Conservation (phyloP, 805 yeast genomes). For the Blastobotrys americana region DNA sequence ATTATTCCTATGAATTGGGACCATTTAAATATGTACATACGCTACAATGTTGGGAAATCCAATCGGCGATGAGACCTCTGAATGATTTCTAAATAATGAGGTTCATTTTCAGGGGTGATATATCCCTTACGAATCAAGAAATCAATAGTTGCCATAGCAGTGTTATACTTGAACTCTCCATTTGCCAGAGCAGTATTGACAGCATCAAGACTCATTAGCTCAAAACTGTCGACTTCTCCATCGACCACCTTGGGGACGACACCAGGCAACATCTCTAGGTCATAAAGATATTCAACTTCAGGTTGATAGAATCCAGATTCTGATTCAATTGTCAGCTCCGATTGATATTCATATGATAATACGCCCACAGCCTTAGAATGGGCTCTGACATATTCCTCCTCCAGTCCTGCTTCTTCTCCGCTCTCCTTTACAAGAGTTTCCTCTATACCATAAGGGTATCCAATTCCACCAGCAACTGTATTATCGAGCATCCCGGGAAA, state of each 20-base stretch:
- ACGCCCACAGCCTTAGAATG: conserved; percentile 52
- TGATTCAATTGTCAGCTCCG: conserved; percentile 26
- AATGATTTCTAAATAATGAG: conserved; percentile 53
- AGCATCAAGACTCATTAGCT: conserved; percentile 53
- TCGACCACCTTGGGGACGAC: conserved; percentile 54
- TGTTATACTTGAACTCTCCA: conserved; percentile 81
- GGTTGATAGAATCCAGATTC: conserved; percentile 71
- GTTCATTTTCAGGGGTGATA: conserved; percentile 58
- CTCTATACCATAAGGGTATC: conserved; percentile 63
- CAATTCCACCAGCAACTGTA: conserved; percentile 93
- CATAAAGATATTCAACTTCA: conserved; percentile 78
- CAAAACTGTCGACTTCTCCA: conserved; percentile 70
- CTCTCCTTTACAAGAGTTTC: conserved; percentile 85
- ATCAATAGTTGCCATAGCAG: conserved; percentile 72
- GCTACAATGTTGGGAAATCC: conserved; percentile 56
- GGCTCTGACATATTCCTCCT: conserved; percentile 40
- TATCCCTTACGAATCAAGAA: conserved; percentile 82
- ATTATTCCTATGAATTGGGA: too few relatives aligned
- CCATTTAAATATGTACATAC: too few relatives aligned
- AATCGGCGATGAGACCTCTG: conserved; percentile 57
- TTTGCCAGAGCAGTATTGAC: conserved; percentile 42
- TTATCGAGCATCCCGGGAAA: conserved; percentile 89
- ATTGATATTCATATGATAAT: conserved; percentile 46
- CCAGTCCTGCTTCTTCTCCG: conserved; percentile 84
- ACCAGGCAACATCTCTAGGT: conserved; percentile 46